Evolutionary conservation across 2,329 filamentous ascomycete species (phyloP), one percentile per base, ranked within the genome.

Genomic region (Calcarisporium arbuscula): DNA sequence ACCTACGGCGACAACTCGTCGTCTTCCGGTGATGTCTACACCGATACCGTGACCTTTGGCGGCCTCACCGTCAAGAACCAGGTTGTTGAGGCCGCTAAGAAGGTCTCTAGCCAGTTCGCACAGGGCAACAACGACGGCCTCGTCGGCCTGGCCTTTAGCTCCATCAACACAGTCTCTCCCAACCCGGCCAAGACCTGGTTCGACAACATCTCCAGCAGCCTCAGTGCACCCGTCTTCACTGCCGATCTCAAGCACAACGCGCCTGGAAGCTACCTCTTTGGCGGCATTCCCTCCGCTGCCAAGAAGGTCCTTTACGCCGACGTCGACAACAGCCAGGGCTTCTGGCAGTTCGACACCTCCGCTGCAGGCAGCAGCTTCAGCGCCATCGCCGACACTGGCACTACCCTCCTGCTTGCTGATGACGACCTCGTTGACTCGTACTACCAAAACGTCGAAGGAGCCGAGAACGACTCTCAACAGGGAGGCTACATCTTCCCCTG

Each of bases 381-480:
- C 46, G 62, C 65, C 22, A 69, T 75, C 39, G 62, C 67, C 17
- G 74, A 78, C 57, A 73, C 72, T 4, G 80, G 80, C 36, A 82
- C 79, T 18, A 79, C 77, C 1, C 69, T 83, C 33, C 62, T 83
- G 39, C 64, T 83, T 22, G 70, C 77, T 39, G 72, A 77, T 49
- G 56, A 67, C 19, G 51, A 58, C 18, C 62, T 79, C 34, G 65
- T 68, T 30, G 49, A 65, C 5, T 61, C 51, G 4, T 75, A 75
- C 54, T 75, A 72, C 47, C 45, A 56, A 21, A 54, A 65, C 29
- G 60, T 75, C 8, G 44, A 50, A 2, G 67, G 65, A 11, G 68
- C 71, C 2, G 40, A 43, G 14, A 51, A 65, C 30, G 56, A 65
- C 42, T 38, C 52, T 2, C 36, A 54, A 8, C 56, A 59, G 4